Base-by-base conservation (phyloP, 176 grass and related monocot genomes). In the Aegilops longissima region DNA sequence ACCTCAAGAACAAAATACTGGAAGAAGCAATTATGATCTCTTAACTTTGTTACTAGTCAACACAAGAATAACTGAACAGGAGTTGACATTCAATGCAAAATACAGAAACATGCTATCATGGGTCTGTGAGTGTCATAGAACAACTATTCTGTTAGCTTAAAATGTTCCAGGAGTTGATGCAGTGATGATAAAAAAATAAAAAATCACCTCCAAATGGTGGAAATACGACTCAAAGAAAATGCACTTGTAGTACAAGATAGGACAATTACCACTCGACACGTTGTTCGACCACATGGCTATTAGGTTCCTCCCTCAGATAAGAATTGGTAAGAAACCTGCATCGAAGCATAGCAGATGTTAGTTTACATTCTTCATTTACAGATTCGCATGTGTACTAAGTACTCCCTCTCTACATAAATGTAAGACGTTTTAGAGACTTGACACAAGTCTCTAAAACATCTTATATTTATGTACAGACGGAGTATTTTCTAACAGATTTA, bases 201-300 rank as follows among this genome's bases (percentile, higher is more conserved):
- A 38, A 5, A 64, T 54, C 2, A 0, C 14, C 8, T 72, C 67
- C 27, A 74, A 59, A 4, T 6, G 8, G 12, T 44, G 7, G 16
- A 58, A 66, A 47, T 62, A 70, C 20, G 20, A 87, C 11, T 73
- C 29, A 64, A 40, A 33, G 5, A 71, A 35, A 20, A 74, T 83
- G 30, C 18, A 69, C 2, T 10, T 16, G 31, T 78, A 14, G 23
- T 38, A 62, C 29, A 69, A 72, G 20, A 89, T 70, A 68, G 12
- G 58, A 86, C 65, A 85, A 34, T 90, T 98, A 98, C 95, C 93
- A 98, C 82, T 98, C 95, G 1, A 98, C 95, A 14, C 87, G 93
- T 82, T 98, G 95, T 84, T 98, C 95, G 52, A 98, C 95, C n/a
- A 93, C 95, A 89, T 98, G 93, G 69, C 95, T 98, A 54, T 93